Percentiles rank a stretch among this genome's conserved stretches.
Conservation (phyloP, 2,329 filamentous ascomycete species). For the Trichoderma guizhouense region DNA sequence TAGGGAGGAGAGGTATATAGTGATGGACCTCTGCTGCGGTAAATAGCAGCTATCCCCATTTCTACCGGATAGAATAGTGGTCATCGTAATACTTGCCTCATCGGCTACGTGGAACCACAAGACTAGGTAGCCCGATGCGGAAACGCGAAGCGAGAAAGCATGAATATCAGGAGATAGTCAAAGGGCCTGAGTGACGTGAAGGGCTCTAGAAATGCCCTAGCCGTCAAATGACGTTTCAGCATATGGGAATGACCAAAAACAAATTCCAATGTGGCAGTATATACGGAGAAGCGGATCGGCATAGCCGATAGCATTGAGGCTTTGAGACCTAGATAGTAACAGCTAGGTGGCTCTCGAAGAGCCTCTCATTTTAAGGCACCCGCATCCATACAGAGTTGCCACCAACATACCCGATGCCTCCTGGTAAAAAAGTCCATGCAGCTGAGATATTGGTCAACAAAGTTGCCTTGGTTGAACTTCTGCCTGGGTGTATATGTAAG, state of each 20-base stretch:
- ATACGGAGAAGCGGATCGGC: neutral
- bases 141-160: conserved; percentile 30
- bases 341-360: neutral
- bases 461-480: neutral
- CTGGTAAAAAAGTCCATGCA: neutral
- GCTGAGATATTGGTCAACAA: neutral
- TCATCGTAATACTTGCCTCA: conserved; percentile 18
- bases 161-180: conserved; percentile 14
- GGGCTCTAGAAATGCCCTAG: neutral
- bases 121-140: conserved; percentile 25
- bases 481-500: neutral
- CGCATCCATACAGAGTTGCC: neutral
- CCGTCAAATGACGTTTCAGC: conserved; percentile 10
- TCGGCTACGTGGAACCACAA: neutral
- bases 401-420: neutral
- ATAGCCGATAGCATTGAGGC: neutral
- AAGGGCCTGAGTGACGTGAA: conserved; percentile 14
- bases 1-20: neutral
- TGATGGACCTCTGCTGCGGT: neutral
- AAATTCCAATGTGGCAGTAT: neutral
- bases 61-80: neutral
- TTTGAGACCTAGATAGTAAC: conserved; percentile 7
- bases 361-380: neutral
- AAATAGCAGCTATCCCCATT: neutral
- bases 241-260: neutral